Conservation (phyloP, 805 yeast genomes). For the Metschnikowia koreensis region DNA sequence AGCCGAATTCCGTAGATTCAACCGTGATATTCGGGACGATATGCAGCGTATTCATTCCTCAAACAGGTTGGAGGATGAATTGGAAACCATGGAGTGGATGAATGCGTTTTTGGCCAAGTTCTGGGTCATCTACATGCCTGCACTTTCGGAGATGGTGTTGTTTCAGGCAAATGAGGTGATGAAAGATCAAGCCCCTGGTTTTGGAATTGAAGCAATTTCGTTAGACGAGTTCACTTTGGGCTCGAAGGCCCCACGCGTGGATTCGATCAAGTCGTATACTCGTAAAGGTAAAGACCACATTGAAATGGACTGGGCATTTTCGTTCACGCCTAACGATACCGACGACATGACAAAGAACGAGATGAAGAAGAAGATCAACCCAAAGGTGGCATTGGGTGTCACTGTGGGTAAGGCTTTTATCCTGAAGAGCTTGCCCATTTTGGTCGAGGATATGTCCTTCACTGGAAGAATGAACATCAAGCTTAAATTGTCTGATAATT, state of each 20-base stretch:
- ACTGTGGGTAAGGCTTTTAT: slow-evolving; percentile 79
- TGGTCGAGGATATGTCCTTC: slow-evolving; percentile 78
- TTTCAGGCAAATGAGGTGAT: slow-evolving; percentile 65
- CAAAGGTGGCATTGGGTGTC: slow-evolving; percentile 78
- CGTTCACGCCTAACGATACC: slow-evolving; percentile 78
- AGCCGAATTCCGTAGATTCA: slow-evolving; percentile 72
- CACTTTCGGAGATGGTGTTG: slow-evolving; percentile 70
- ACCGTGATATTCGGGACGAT: slow-evolving; percentile 73
- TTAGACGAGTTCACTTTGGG: slow-evolving; percentile 80
- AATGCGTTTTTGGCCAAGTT: slow-evolving; percentile 74
- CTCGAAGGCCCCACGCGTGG: slow-evolving; percentile 73
- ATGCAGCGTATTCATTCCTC: slow-evolving; percentile 62
- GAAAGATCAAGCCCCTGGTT: slow-evolving; percentile 76
- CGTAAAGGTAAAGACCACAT: slow-evolving; percentile 63
- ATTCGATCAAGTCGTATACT: slow-evolving; percentile 70
- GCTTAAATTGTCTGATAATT: slow-evolving; percentile 56
- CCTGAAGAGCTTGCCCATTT: slow-evolving; percentile 70
- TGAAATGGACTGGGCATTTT: slow-evolving; percentile 84
- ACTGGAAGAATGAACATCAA: slow-evolving; percentile 67
- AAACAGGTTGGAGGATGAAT: slow-evolving; percentile 58
- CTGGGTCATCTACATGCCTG: slow-evolving; percentile 90
- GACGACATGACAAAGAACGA: slow-evolving; percentile 81
- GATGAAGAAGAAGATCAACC: slow-evolving; percentile 66
- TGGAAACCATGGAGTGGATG: slow-evolving; percentile 80
- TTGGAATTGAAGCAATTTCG: slow-evolving; percentile 71